These are phyloP conservation scores for Aspergillus ellipticus DNA, from an alignment of 495 filamentous ascomycete species.

Conservation along the genomic window DNA sequence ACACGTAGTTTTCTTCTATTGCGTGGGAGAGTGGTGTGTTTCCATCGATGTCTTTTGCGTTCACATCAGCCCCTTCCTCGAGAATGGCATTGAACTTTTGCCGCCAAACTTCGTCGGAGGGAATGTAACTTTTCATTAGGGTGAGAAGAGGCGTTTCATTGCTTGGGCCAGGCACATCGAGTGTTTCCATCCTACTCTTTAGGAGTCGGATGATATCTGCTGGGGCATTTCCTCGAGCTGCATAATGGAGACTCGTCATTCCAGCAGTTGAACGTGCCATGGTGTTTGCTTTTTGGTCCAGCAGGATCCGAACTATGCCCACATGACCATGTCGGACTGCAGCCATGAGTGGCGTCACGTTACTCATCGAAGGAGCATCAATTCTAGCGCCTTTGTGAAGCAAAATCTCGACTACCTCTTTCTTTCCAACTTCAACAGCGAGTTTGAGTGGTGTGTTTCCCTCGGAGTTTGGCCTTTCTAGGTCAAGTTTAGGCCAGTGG, in stretches of 20 bases:
- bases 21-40: neutral
- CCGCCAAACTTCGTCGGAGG: neutral
- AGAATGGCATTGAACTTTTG: conserved; percentile 1
- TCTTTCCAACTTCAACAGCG: neutral
- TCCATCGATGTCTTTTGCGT: neutral
- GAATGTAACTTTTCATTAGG: neutral
- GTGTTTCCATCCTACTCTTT: neutral
- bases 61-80: neutral
- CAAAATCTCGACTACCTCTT: neutral
- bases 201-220: conserved; percentile 5
- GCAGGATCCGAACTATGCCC: conserved; percentile 13
- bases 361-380: conserved; percentile 8
- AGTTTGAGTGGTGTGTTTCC: conserved; percentile 6
- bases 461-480: neutral
- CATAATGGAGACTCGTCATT: conserved; percentile 13
- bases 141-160: conserved; percentile 8
- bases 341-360: conserved; percentile 14
- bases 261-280: neutral
- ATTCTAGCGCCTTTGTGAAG: conserved; percentile 15
- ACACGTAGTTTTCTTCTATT: neutral
- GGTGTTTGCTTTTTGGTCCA: conserved; percentile 14
- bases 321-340: conserved; percentile 13
- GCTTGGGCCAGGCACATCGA: neutral
- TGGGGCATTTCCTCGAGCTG: neutral
- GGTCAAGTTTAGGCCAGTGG: neutral